phyloP scores from a whole-genome alignment of 345 rosid genomes.

The Trapa incisa region DNA sequence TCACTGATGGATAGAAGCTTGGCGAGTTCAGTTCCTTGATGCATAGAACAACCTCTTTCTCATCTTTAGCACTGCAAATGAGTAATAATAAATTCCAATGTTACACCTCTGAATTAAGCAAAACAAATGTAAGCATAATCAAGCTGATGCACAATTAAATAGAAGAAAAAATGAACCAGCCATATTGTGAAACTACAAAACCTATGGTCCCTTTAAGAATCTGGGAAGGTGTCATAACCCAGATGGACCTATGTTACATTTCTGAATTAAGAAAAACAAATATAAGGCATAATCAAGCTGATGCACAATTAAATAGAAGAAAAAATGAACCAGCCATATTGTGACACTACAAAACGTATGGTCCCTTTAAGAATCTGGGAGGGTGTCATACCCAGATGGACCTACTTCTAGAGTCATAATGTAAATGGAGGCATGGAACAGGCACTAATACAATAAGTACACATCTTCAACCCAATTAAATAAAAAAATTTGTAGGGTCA shows the following conservation, averaged over 20 bases:
- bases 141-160: no score
- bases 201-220: background rate
- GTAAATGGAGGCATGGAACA: background rate
- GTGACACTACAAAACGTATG: no score
- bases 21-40: constrained; percentile 73
- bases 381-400: background rate
- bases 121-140: no score
- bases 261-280: no score
- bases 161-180: no score
- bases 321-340: no score
- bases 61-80: constrained; percentile 69
- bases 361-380: background rate
- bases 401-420: background rate
- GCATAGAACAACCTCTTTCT: constrained; percentile 73
- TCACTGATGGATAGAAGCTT: constrained; percentile 70
- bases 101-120: background rate
- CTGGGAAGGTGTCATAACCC: no score
- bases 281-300: no score
- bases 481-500: no score
- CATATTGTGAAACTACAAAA: no score
- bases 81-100: background rate
- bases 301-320: no score
- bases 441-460: background rate
- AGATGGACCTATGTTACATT: no score
- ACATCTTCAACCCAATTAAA: background rate